These are phyloP conservation scores for Solanum arcanum DNA, from an alignment of 257 asterid genomes.

Conservation along the genomic window DNA sequence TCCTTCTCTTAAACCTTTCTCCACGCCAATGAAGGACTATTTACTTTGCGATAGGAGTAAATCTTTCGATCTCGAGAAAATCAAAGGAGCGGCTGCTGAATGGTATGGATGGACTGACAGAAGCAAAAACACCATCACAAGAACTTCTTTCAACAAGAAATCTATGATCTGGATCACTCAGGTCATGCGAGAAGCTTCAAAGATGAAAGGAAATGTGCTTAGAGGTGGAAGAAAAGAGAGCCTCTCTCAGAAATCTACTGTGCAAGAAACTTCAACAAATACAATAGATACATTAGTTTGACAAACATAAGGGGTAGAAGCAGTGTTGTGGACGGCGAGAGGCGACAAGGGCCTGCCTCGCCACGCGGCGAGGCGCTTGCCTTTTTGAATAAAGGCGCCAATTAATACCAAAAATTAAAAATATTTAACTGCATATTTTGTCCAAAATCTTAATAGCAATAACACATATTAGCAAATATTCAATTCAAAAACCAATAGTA, in stretches of 20 bases:
- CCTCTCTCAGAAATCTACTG: neutral
- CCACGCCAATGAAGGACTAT: neutral
- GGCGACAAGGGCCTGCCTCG: too few relatives aligned
- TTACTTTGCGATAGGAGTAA: neutral
- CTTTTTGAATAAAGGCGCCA: too few relatives aligned
- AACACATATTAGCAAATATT: too few relatives aligned
- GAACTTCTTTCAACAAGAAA: neutral
- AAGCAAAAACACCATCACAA: neutral
- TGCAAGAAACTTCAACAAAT: neutral
- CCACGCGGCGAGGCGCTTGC: too few relatives aligned
- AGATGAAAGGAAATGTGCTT: neutral
- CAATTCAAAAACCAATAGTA: too few relatives aligned
- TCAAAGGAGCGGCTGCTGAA: neutral
- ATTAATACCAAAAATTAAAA: too few relatives aligned
- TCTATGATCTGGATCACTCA: neutral
- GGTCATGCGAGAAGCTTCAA: neutral
- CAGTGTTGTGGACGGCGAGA: too few relatives aligned
- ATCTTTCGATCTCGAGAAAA: neutral
- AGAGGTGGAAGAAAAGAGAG: neutral
- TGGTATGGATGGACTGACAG: neutral
- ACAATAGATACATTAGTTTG: neutral
- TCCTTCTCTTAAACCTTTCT: neutral
- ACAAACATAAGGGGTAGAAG: neutral
- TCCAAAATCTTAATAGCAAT: too few relatives aligned
- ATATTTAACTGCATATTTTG: too few relatives aligned